These are phyloP conservation scores for Irpex rosettiformis DNA, from an alignment of 1,284 basidiomycete species.

Conservation along the genomic window DNA sequence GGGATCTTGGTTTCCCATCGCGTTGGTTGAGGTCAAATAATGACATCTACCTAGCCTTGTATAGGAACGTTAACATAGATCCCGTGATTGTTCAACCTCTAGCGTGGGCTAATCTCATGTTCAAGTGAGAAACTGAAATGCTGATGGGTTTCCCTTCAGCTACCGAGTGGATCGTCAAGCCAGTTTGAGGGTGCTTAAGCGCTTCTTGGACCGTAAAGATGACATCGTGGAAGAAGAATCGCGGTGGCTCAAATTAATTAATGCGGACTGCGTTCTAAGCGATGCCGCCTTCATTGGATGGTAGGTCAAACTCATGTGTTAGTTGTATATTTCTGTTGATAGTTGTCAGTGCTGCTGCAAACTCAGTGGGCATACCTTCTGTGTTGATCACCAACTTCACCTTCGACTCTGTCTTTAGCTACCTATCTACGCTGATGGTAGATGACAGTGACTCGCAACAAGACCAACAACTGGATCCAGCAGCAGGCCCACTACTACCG, in stretches of 20 bases:
- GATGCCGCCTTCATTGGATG: slow-evolving; percentile 79
- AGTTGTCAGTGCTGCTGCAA: slow-evolving; percentile 58
- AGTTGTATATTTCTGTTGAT: neutral
- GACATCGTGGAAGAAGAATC: slow-evolving; percentile 52
- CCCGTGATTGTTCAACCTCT: slow-evolving; percentile 72
- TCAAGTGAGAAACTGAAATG: neutral
- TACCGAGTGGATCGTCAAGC: slow-evolving; percentile 69
- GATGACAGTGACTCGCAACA: slow-evolving; percentile 24
- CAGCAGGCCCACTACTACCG: slow-evolving; percentile 17
- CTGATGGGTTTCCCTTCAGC: slow-evolving; percentile 28
- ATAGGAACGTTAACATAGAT: slow-evolving; percentile 67
- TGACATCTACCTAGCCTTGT: slow-evolving; percentile 35
- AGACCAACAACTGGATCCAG: neutral
- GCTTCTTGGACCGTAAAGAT: slow-evolving; percentile 56
- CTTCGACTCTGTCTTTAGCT: slow-evolving; percentile 79
- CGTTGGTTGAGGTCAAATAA: neutral
- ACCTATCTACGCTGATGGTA: slow-evolving; percentile 52
- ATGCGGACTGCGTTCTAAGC: slow-evolving; percentile 62
- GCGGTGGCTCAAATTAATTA: slow-evolving; percentile 50
- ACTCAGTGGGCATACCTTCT: slow-evolving; percentile 58
- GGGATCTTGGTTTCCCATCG: neutral
- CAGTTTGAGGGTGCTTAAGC: slow-evolving; percentile 59
- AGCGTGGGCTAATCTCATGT: slow-evolving; percentile 44
- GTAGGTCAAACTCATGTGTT: slow-evolving; percentile 35
- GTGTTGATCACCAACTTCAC: slow-evolving; percentile 77